Evolutionary conservation across 1,284 basidiomycete species (phyloP).

Genomic region (Ustilago vetiveriae): DNA sequence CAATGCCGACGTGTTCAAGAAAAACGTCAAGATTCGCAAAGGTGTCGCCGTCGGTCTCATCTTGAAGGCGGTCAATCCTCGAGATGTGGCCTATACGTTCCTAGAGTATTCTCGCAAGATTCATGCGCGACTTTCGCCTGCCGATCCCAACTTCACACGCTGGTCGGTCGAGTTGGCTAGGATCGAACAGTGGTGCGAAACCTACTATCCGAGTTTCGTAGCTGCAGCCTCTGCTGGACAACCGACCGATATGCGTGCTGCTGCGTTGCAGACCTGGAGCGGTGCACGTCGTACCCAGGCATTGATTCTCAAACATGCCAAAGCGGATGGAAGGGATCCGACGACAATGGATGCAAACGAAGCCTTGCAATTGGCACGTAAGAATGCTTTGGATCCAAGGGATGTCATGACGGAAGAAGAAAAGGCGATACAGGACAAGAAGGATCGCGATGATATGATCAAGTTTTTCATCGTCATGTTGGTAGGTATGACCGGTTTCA

Average conservation of each 20-base stretch:
- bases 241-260: conserved; percentile 42
- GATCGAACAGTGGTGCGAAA: conserved; percentile 65
- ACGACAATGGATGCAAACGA: background rate
- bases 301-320: conserved; percentile 17
- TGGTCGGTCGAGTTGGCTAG: conserved; percentile 62
- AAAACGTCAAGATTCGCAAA: conserved; percentile 95
- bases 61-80: conserved; percentile 86
- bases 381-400: conserved; percentile 8
- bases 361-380: conserved; percentile 11
- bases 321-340: conserved; percentile 8
- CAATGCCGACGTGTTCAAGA: conserved; percentile 87
- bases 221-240: conserved; percentile 22
- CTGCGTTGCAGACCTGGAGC: conserved; percentile 44
- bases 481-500: conserved; percentile 36
- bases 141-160: conserved; percentile 81
- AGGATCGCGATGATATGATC: conserved; percentile 46
- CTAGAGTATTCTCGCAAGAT: conserved; percentile 82
- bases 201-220: conserved; percentile 61
- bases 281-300: conserved; percentile 27
- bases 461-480: conserved; percentile 52
- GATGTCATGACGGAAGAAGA: conserved; percentile 45
- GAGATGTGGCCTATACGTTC: conserved; percentile 91
- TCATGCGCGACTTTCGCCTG: conserved; percentile 79
- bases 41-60: conserved; percentile 89
- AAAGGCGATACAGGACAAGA: conserved; percentile 32